Base-by-base conservation (phyloP, 2,329 filamentous ascomycete genomes). In the Monascus ruber region DNA sequence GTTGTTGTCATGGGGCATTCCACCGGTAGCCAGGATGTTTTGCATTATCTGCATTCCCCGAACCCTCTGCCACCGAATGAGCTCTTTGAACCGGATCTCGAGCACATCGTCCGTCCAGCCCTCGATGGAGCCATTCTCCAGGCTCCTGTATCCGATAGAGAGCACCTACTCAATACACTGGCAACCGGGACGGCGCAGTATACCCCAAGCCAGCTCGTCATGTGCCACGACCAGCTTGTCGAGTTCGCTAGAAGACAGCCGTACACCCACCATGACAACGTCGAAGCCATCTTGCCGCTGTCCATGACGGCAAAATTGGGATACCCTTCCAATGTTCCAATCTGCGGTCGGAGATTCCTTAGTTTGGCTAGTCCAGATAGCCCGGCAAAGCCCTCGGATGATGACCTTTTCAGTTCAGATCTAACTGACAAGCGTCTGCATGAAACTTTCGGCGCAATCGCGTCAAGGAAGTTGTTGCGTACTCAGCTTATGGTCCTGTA, bases 371-470 rank as follows among this genome's bases (percentile, higher is more conserved):
- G 64, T 31, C 67, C 68, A 0, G 61, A 61, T 34, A 73, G 69
- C 24, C 74, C 74, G 1, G 64, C 68, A 35, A 60, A 68, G 37
- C 69, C 77, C 4, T 83, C 81, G 6, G 81, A 84, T 42, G 88
- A 95, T 56, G 88, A 94, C 56, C 85, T 83, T 54, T 94, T 94
- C 64, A 88, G 83, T n/a, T 79, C 77, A 2, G 83, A 91, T 54
- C 64, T 91, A n/a, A 59, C 66, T 0, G 72, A 76, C 33, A 68
- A 74, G 27, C 66, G 70, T 11, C 65, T 87, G 5, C 53, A 60
- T 24, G 57, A 57, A 9, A 81, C 80, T n/a, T 94, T 89, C 72
- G 73, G 78, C 3, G 65, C 52, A 45, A 58, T 72, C 31, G 49
- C 53, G 1, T 37, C 53, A 17, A 47, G 53, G 9, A 64, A 63